Evolutionary conservation across 495 filamentous ascomycete species (phyloP).

Genomic region (Annulohypoxylon maeteangense): DNA sequence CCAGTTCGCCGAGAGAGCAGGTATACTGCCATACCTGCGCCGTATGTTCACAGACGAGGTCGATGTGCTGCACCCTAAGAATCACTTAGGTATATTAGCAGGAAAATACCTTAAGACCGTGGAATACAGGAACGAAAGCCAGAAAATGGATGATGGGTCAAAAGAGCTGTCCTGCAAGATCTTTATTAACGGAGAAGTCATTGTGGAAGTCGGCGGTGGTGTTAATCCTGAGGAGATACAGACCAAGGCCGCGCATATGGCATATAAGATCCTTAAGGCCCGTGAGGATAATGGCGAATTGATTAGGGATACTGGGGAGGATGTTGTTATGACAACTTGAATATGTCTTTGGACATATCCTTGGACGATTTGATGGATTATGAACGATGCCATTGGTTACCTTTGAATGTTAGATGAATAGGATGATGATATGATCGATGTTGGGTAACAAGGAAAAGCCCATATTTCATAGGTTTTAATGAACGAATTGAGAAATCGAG

Average conservation of each 20-base stretch:
- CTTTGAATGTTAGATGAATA: not conserved
- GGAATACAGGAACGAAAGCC: constrained; percentile 55
- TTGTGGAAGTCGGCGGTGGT: constrained; percentile 60
- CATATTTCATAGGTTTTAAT: not conserved
- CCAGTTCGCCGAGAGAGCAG: constrained; percentile 68
- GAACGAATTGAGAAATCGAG: not conserved
- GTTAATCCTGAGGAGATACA: constrained; percentile 64
- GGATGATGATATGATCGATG: too few species aligned
- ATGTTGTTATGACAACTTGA: constrained; percentile 1
- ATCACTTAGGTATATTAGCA: constrained; percentile 69
- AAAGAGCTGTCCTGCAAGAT: constrained; percentile 61
- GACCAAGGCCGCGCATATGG: constrained; percentile 65
- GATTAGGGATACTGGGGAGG: not conserved
- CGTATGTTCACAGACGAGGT: constrained; percentile 69
- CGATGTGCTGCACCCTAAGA: constrained; percentile 78
- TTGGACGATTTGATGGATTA: not conserved
- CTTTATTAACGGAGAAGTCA: constrained; percentile 57
- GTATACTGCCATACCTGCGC: constrained; percentile 70
- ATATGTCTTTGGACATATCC: not conserved
- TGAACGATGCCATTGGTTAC: not conserved
- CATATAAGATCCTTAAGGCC: constrained; percentile 40
- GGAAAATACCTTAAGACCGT: constrained; percentile 58
- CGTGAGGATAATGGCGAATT: not conserved
- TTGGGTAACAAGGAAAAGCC: not conserved
- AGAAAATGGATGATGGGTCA: constrained; percentile 3